Conservation (phyloP, 2,329 filamentous ascomycete genomes). For the Beauveria sp. region DNA sequence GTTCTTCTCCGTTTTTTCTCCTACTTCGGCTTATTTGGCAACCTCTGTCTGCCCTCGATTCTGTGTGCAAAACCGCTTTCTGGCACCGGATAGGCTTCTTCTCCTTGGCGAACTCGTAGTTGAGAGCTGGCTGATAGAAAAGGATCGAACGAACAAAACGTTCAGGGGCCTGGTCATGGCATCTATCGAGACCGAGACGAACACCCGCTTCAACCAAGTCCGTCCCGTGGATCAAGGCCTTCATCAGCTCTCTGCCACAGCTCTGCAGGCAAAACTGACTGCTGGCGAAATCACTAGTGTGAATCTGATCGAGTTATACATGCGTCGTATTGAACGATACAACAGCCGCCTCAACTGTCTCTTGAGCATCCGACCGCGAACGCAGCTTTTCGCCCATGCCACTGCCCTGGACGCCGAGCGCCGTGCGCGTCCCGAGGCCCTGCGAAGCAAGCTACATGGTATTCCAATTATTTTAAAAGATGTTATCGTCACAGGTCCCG, state of each 20-base stretch:
- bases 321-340: slow-evolving; percentile 1
- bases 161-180: background rate
- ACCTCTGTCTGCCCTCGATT: background rate
- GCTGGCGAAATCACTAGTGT: slow-evolving; percentile 4
- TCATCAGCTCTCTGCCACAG: background rate
- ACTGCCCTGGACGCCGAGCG: slow-evolving; percentile 3
- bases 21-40: too few species aligned
- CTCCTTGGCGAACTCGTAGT: background rate
- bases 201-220: background rate
- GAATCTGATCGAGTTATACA: background rate
- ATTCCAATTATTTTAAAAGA: slow-evolving; percentile 12
- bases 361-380: background rate
- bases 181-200: background rate
- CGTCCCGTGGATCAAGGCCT: background rate
- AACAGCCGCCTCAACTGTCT: background rate
- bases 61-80: background rate
- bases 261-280: background rate
- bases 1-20: background rate
- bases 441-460: slow-evolving; percentile 5
- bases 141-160: background rate
- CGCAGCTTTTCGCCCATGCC: slow-evolving; percentile 3
- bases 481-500: slow-evolving; percentile 3
- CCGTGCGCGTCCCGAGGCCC: background rate
- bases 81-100: background rate
- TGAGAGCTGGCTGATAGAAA: too few species aligned